Evolutionary conservation across 805 yeast genomes (phyloP).

Genomic region (Ogataea trehaloabstinens): DNA sequence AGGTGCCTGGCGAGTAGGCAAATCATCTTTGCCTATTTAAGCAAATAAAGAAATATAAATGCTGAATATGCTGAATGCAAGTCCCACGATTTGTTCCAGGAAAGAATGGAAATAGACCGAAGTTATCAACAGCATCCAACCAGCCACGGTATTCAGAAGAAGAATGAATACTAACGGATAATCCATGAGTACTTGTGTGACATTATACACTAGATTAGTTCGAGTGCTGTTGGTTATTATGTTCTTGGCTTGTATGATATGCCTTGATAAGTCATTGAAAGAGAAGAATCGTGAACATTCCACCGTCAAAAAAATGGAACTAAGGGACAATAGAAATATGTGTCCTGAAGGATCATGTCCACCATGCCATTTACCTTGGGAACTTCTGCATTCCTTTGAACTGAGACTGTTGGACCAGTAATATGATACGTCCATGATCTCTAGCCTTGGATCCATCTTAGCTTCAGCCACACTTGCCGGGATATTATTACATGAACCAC

Average conservation of each 20-base stretch:
- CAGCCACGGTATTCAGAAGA: conserved; percentile 55
- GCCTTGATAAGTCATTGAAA: conserved; percentile 11
- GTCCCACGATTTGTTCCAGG: conserved; percentile 70
- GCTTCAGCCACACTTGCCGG: conserved; percentile 10
- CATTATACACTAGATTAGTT: conserved; percentile 1
- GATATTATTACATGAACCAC: conserved; percentile 66
- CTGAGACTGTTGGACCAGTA: conserved; percentile 24
- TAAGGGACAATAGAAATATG: conserved; percentile 70
- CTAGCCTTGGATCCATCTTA: conserved; percentile 1
- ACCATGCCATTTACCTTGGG: conserved; percentile 71
- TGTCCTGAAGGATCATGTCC: conserved; percentile 99
- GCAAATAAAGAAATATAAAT: conserved; percentile 27
- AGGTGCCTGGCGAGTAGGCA: conserved; percentile 68
- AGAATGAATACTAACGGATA: conserved; percentile 31
- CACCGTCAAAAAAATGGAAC: conserved; percentile 61
- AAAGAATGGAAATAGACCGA: conserved; percentile 81
- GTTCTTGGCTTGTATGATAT: conserved; percentile 5
- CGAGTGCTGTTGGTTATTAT: background rate
- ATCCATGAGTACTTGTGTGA: conserved; percentile 9
- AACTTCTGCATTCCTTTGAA: conserved; percentile 47
- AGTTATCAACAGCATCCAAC: conserved; percentile 86
- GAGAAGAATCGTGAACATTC: conserved; percentile 43
- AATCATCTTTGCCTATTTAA: conserved; percentile 14
- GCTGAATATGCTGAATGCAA: conserved; percentile 57
- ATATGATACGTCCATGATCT: conserved; percentile 14